A percentile compares a stretch with the other conserved stretches of the same genome.
These are phyloP conservation scores for Colletotrichum chrysophilum DNA, from an alignment of 2,329 filamentous ascomycete species.

Conservation along the genomic window DNA sequence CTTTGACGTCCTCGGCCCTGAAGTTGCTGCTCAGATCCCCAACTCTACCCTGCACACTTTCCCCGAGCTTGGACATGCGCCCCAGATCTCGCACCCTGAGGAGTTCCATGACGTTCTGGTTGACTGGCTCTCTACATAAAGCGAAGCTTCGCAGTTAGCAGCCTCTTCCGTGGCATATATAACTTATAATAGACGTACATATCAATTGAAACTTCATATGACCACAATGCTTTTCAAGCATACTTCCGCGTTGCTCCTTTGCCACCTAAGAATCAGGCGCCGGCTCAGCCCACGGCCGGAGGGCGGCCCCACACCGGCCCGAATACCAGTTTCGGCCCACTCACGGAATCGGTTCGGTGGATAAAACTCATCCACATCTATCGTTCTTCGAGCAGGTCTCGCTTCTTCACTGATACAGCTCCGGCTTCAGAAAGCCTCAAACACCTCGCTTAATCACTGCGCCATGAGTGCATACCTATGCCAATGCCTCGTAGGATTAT, in stretches of 20 bases:
- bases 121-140: slow-evolving; percentile 41
- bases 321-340: too few species aligned
- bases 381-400: too few species aligned
- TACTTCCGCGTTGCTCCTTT: neutral
- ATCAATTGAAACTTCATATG: neutral
- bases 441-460: too few species aligned
- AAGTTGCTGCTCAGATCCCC: slow-evolving; percentile 47
- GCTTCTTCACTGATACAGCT: too few species aligned
- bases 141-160: rapidly evolving
- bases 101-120: slow-evolving; percentile 51
- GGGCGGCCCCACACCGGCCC: too few species aligned
- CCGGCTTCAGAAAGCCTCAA: too few species aligned
- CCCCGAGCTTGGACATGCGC: slow-evolving; percentile 53
- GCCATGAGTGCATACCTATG: too few species aligned
- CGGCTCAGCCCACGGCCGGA: too few species aligned
- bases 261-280: too few species aligned
- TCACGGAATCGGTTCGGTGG: too few species aligned
- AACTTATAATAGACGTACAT: neutral
- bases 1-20: slow-evolving; percentile 54
- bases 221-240: rapidly evolving
- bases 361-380: too few species aligned
- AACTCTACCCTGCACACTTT: slow-evolving; percentile 52
- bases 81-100: slow-evolving; percentile 56
- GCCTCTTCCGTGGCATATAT: rapidly evolving
- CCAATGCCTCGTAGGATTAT: too few species aligned